A percentile compares a stretch with the other conserved stretches of the same genome.
phyloP scores from a whole-genome alignment of 2,329 filamentous ascomycete genomes.

The Aspergillus pseudoterreus region DNA sequence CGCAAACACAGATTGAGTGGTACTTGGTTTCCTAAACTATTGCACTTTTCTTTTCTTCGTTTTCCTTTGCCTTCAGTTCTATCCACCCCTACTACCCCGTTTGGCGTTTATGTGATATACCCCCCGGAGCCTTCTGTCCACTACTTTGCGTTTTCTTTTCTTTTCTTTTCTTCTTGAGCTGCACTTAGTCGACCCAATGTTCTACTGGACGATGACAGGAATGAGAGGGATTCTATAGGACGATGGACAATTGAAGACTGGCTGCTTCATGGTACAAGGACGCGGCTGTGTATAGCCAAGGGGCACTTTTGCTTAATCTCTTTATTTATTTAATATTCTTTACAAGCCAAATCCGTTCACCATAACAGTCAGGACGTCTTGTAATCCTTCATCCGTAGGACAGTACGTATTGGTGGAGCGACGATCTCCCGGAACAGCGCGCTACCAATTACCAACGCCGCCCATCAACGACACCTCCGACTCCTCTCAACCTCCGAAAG shows the following conservation, averaged over 20 bases:
- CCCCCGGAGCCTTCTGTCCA: conserved; percentile 28
- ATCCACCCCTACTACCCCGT: background rate
- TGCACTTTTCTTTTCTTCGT: conserved; percentile 1
- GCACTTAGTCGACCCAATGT: too few species aligned
- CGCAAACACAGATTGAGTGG: background rate
- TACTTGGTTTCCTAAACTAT: background rate
- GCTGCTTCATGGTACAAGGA: background rate
- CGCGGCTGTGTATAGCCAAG: background rate
- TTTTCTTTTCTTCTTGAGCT: conserved; percentile 16
- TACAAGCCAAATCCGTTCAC: too few species aligned
- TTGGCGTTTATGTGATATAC: conserved; percentile 32
- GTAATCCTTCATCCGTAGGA: too few species aligned
- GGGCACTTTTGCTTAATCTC: background rate
- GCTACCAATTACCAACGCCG: background rate
- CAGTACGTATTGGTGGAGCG: background rate
- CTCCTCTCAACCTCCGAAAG: background rate
- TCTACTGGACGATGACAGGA: background rate
- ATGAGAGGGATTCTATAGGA: background rate
- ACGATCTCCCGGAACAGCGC: background rate
- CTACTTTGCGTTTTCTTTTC: conserved; percentile 19
- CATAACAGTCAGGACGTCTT: too few species aligned
- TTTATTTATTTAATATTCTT: background rate
- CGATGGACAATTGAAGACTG: background rate
- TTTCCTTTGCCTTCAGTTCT: conserved; percentile 5
- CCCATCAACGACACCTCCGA: background rate